Base-by-base conservation (phyloP, 2,329 filamentous ascomycete species). In the Colletotrichum acutatum region DNA sequence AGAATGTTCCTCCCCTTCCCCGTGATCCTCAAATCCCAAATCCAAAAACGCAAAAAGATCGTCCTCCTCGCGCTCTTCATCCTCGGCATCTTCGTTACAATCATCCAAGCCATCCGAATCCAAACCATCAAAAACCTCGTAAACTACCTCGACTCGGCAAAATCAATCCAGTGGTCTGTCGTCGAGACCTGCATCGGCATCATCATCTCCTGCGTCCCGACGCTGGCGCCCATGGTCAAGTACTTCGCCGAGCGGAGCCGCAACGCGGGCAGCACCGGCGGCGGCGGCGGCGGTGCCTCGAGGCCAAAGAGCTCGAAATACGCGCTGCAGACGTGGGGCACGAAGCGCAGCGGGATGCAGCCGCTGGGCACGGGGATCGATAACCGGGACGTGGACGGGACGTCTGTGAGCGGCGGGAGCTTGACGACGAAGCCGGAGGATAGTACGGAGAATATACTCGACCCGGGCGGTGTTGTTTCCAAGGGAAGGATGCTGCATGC, bases 81-180 rank as follows among this genome's bases (percentile, higher is more conserved):
- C 3, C 80, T 89, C 28, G 87, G 87, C n/a, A 78, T 85, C 64
- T 88, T 89, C 78, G 83, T 88, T 56, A 87, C 85, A 5, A 74
- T 86, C 59, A 86, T 88, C 68, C 86, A 88, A 75, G 83, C 87
- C 68, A 82, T 89, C 72, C 86, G 86, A 16, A 86, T 88, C 69
- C 82, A 84, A 68, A 87, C 84, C n/a, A 84, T 89, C 73, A 80
- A 80, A 49, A 82, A 79, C 16, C 81, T 88, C 3, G 74, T 77
- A 37, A 84, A 84, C 76, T 85, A 85, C 71, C 82, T 85, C 42
- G 84, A 88, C 77, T 85, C 82, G 2, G 79, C 83, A 5, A 72
- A 77, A 1, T 77, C 84, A 26, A 82, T 87, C 62, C 79, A 83
- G 42, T 87, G 86, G 86, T 87, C 85, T 0, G 79, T 80, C 14